These are phyloP conservation scores for Mortierella hygrophila DNA, from an alignment of 192 early-diverging fungal genomes.

Conservation along the genomic window DNA sequence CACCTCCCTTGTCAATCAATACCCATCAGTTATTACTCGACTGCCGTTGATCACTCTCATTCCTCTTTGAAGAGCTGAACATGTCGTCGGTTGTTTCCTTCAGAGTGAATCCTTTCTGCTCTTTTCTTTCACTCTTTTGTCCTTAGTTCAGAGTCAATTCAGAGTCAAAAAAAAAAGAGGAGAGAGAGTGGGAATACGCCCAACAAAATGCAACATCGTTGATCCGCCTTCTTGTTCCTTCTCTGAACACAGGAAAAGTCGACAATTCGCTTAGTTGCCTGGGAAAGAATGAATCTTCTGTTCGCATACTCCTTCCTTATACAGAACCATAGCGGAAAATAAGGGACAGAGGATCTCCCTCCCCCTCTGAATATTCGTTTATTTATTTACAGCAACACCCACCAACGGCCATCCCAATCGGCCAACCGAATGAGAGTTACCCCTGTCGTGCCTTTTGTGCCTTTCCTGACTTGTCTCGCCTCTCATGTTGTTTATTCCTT, in stretches of 20 bases:
- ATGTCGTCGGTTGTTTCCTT: too few relatives aligned
- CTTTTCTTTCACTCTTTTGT: too few relatives aligned
- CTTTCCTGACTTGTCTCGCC: not conserved
- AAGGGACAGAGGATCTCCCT: not conserved
- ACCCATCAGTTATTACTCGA: too few relatives aligned
- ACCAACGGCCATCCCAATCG: not conserved
- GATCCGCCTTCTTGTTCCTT: too few relatives aligned
- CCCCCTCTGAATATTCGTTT: not conserved
- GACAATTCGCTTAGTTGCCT: not conserved
- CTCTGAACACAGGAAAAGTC: too few relatives aligned
- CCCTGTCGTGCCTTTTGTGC: not conserved
- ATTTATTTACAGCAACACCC: not conserved
- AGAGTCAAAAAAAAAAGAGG: too few relatives aligned
- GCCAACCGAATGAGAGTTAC: not conserved
- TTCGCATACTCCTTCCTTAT: not conserved
- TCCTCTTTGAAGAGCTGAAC: too few relatives aligned
- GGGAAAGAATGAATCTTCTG: not conserved
- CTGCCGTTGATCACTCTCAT: too few relatives aligned
- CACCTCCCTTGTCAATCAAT: not conserved
- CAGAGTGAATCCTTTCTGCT: too few relatives aligned
- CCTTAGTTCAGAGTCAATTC: too few relatives aligned
- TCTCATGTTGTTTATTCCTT: not conserved
- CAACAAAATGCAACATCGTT: too few relatives aligned
- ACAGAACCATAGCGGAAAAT: not conserved
- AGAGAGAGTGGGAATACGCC: too few relatives aligned